Percentiles rank a stretch among this genome's conserved stretches.
These are phyloP conservation scores for Cadophora malorum DNA, from an alignment of 2,329 filamentous ascomycete genomes.

Conservation along the genomic window DNA sequence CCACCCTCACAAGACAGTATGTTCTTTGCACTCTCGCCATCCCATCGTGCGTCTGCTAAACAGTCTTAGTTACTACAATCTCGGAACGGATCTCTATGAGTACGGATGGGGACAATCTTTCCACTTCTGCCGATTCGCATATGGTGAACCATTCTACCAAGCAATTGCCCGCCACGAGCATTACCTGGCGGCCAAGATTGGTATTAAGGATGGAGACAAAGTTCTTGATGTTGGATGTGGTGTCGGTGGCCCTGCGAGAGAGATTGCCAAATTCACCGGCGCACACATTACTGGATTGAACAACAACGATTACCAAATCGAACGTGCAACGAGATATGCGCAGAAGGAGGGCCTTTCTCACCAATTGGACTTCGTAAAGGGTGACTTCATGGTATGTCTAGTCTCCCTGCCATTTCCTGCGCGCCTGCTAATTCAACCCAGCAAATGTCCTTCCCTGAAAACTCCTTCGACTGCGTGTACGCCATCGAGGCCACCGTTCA, in stretches of 20 bases:
- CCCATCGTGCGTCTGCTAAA: slow-evolving; percentile 21
- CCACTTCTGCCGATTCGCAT: slow-evolving; percentile 95
- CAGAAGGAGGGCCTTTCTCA: slow-evolving; percentile 79
- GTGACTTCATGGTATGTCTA: slow-evolving; percentile 82
- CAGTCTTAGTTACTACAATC: slow-evolving; percentile 82
- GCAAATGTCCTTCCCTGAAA: slow-evolving; percentile 95
- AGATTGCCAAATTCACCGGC: slow-evolving; percentile 96
- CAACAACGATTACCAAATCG: slow-evolving; percentile 99
- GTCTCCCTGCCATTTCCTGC: neutral
- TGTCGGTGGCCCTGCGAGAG: slow-evolving; percentile 92
- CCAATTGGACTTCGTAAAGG: slow-evolving; percentile 89
- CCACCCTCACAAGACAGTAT: slow-evolving; percentile 90
- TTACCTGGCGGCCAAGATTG: slow-evolving; percentile 91
- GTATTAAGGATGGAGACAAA: slow-evolving; percentile 84
- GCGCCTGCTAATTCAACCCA: slow-evolving; percentile 43
- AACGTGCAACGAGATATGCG: slow-evolving; percentile 89
- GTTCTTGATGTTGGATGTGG: slow-evolving; percentile 97
- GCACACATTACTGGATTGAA: slow-evolving; percentile 91
- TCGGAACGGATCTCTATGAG: slow-evolving; percentile 94
- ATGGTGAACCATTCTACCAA: slow-evolving; percentile 86
- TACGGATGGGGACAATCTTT: slow-evolving; percentile 97
- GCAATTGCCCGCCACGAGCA: slow-evolving; percentile 97
- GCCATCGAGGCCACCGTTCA: slow-evolving; percentile 97
- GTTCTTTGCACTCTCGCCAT: slow-evolving; percentile 46
- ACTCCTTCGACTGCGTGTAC: slow-evolving; percentile 93